Conservation (phyloP, 2,329 filamentous ascomycete genomes). For the Microcyclospora tardicrescens region DNA sequence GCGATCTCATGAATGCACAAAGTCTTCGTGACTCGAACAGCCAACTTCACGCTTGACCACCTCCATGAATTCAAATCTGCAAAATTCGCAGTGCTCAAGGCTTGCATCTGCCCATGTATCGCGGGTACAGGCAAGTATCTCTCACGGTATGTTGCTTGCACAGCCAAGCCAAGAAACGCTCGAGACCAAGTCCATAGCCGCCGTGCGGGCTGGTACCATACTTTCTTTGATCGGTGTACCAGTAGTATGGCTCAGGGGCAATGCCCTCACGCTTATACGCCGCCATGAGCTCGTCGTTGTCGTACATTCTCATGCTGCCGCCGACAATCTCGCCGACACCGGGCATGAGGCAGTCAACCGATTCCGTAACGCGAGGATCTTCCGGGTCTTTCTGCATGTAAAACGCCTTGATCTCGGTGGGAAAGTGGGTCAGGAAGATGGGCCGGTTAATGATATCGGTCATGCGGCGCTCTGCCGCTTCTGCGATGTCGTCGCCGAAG, state of each 20-base stretch:
- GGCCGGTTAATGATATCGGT: constrained; percentile 91
- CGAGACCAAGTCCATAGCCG: constrained; percentile 83
- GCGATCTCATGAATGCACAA: too few relatives aligned
- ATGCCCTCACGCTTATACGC: constrained; percentile 83
- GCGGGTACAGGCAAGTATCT: constrained; percentile 62
- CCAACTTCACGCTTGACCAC: too few relatives aligned
- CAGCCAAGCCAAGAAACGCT: constrained; percentile 62
- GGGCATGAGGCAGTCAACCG: constrained; percentile 77
- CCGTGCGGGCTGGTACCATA: constrained; percentile 88
- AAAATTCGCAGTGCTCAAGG: constrained; percentile 26
- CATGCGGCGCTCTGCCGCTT: constrained; percentile 93
- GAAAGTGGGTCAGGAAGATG: constrained; percentile 96
- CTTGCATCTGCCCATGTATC: constrained; percentile 71
- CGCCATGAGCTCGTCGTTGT: constrained; percentile 75
- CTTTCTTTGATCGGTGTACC: constrained; percentile 73
- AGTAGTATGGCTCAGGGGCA: constrained; percentile 78
- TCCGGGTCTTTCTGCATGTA: constrained; percentile 88
- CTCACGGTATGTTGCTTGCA: constrained; percentile 53
- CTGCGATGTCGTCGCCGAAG: constrained; percentile 96
- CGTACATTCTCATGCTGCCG: constrained; percentile 90
- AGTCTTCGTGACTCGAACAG: too few relatives aligned
- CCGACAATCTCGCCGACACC: constrained; percentile 95
- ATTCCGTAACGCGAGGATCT: constrained; percentile 79
- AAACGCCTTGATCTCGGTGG: constrained; percentile 93
- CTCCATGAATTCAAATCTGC: not conserved